phyloP scores from a whole-genome alignment of 2,329 filamentous ascomycete species.

The Pseudopyricularia cyperi region DNA sequence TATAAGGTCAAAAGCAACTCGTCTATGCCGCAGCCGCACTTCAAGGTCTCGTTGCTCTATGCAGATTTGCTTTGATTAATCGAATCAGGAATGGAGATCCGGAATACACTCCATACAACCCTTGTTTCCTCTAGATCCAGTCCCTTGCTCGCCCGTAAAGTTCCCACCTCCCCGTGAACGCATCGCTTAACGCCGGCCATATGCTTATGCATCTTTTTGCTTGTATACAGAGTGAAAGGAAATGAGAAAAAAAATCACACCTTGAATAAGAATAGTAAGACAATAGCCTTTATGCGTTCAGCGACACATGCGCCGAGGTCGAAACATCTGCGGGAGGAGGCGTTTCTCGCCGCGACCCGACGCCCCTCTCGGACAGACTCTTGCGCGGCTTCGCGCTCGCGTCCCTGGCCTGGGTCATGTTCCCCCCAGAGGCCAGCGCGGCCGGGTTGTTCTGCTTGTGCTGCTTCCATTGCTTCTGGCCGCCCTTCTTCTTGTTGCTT shows the following conservation, averaged over 20 bases:
- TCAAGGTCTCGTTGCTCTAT: too few species aligned
- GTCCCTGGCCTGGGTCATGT: conserved; percentile 25
- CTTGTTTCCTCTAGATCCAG: too few species aligned
- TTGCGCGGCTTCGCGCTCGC: conserved; percentile 5
- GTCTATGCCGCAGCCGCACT: too few species aligned
- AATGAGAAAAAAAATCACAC: not conserved
- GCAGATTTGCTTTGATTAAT: too few species aligned
- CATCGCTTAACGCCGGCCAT: not conserved
- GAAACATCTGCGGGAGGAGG: not conserved
- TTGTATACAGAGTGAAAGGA: not conserved
- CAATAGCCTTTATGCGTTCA: not conserved
- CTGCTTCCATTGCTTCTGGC: conserved; percentile 17
- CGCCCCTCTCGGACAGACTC: conserved; percentile 17
- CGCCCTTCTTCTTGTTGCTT: conserved; percentile 3
- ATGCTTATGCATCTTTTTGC: not conserved
- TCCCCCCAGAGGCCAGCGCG: conserved; percentile 32
- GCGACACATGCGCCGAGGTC: not conserved
- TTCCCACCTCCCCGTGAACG: too few species aligned
- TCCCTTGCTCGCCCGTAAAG: too few species aligned
- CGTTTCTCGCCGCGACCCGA: conserved; percentile 3
- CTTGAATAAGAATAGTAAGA: not conserved
- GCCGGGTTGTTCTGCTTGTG: conserved; percentile 18
- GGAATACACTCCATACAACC: too few species aligned
- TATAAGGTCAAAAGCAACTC: conserved; percentile 28
- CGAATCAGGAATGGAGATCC: too few species aligned